A percentile compares a stretch with the other conserved stretches of the same genome.
Conservation (phyloP, 257 asterid genomes). For the Hygrophila difformis region DNA sequence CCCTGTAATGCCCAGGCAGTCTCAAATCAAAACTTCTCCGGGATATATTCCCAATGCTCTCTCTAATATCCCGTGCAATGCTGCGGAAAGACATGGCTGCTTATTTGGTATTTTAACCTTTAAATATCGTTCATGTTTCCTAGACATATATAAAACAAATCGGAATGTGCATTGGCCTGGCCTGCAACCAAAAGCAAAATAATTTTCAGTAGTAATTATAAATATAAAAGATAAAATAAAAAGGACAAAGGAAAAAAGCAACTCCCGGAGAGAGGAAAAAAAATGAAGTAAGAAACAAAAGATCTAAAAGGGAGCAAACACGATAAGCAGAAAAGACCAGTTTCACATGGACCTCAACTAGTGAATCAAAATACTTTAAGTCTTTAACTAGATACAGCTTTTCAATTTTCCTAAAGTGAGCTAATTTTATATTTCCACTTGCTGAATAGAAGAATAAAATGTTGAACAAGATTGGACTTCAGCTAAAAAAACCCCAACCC, state of each 20-base stretch:
- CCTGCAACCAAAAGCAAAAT: slow-evolving; percentile 15
- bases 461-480: slow-evolving; percentile 16
- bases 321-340: slow-evolving; percentile 31
- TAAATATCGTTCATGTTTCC: slow-evolving; percentile 1
- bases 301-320: slow-evolving; percentile 3
- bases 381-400: slow-evolving; percentile 28
- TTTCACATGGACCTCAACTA: slow-evolving; percentile 47
- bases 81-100: slow-evolving; percentile 55
- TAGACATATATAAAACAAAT: slow-evolving; percentile 16
- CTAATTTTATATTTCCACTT: slow-evolving; percentile 19
- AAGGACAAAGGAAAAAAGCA: slow-evolving; percentile 26
- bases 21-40: slow-evolving; percentile 44
- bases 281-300: slow-evolving; percentile 8
- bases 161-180: slow-evolving; percentile 27
- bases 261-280: slow-evolving; percentile 21
- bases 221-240: slow-evolving; percentile 19
- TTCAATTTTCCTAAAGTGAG: slow-evolving; percentile 18
- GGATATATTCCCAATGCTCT: slow-evolving; percentile 47
- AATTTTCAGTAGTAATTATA: slow-evolving; percentile 17
- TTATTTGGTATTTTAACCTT: too few species aligned
- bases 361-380: slow-evolving; percentile 30
- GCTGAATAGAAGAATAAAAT: slow-evolving; percentile 15
- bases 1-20: slow-evolving; percentile 37
- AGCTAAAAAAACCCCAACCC: slow-evolving; percentile 7
- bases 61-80: slow-evolving; percentile 51